A percentile compares a stretch with the other conserved stretches of the same genome.
Conservation (phyloP, 805 yeast species). For the Metschnikowia borealis region DNA sequence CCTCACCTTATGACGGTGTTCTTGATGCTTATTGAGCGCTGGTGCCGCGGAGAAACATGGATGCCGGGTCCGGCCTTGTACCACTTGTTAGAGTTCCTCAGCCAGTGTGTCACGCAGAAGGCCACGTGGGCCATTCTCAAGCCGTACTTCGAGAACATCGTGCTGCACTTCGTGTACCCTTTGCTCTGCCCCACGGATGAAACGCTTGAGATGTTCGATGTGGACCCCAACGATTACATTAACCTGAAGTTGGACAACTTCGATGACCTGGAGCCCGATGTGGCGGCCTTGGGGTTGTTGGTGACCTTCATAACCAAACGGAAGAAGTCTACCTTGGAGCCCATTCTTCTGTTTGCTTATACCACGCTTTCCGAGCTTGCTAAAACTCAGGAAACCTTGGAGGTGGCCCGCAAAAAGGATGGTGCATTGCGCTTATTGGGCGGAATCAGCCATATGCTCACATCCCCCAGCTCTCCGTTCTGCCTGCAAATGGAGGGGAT, state of each 20-base stretch:
- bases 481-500: conserved; percentile 64
- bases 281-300: conserved; percentile 73
- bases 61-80: conserved; percentile 60
- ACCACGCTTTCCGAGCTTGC: conserved; percentile 37
- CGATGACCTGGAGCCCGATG: conserved; percentile 63
- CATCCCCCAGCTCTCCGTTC: conserved; percentile 53
- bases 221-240: conserved; percentile 85
- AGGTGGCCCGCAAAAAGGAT: conserved; percentile 60
- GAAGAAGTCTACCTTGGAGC: conserved; percentile 53
- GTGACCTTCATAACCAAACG: conserved; percentile 69
- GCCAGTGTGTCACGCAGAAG: conserved; percentile 52
- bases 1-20: conserved; percentile 69
- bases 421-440: conserved; percentile 79
- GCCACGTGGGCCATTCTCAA: conserved; percentile 64
- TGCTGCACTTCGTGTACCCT: conserved; percentile 74
- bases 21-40: conserved; percentile 62
- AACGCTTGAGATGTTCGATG: conserved; percentile 70
- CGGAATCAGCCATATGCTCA: conserved; percentile 57
- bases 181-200: conserved; percentile 65
- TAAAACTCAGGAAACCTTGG: conserved; percentile 38
- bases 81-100: conserved; percentile 50
- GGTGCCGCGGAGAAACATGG: conserved; percentile 71
- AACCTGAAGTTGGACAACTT: conserved; percentile 56
- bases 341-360: conserved; percentile 59
- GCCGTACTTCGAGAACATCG: conserved; percentile 59